Evolutionary conservation across 2,329 filamentous ascomycete species (phyloP), one percentile per base, ranked within the genome.

Genomic region (Emmonsia crescens): DNA sequence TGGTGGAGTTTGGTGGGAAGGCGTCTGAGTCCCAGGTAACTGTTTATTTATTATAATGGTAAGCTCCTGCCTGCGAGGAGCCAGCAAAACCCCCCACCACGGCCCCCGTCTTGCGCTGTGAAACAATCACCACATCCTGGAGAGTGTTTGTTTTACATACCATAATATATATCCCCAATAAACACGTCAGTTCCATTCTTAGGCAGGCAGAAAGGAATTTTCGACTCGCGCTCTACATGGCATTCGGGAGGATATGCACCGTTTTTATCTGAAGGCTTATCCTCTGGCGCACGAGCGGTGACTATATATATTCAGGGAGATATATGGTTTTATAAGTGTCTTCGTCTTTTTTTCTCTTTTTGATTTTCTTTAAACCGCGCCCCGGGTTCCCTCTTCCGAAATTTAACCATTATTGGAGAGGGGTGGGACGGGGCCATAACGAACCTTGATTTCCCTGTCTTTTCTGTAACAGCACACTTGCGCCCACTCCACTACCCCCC

Each of bases 11-110:
- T 56, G 68, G 52, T 6, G 65, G 60, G 63, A 73, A 73, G 29
- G 68, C 67, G 60, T 71, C 67, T n/a, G 72, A 65, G 62, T 75
- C 67, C 75, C 74, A 76, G 6, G 72, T 74, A 21, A 74, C 71
- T 71, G 59, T 27, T 12, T 14, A 5, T 49, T 29, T 24, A 9
- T 46, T 38, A 59, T 2, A 19, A 10, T 36, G 31, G 14, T 57
- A 52, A 57, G 40, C 57, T n/a, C n/a, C n/a, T n/a, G n/a, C n/a
- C n/a, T n/a, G n/a, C n/a, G n/a, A n/a, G n/a, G n/a, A n/a, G n/a
- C n/a, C n/a, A n/a, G n/a, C n/a, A n/a, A n/a, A n/a, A n/a, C n/a
- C n/a, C n/a, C n/a, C n/a, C n/a, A n/a, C n/a, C n/a, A n/a, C n/a
- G n/a, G n/a, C n/a, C n/a, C n/a, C n/a, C n/a, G n/a, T n/a, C n/a